These are phyloP conservation scores for Rhizopogon vinicolor DNA, from an alignment of 768 basidiomycete genomes.

Conservation along the genomic window DNA sequence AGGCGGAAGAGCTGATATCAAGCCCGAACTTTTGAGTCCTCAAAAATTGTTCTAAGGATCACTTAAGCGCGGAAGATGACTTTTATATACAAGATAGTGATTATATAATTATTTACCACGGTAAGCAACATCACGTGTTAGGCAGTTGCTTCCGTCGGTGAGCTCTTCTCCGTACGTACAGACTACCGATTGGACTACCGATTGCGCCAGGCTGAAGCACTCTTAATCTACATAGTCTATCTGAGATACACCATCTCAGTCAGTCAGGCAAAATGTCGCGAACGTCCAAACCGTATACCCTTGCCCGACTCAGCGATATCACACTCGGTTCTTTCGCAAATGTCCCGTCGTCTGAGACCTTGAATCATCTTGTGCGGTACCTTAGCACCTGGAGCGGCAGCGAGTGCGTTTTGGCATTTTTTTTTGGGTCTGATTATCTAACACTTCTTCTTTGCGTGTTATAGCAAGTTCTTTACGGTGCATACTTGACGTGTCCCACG, in stretches of 20 bases:
- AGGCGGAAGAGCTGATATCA: conserved; percentile 74
- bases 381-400: conserved; percentile 82
- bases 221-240: no score
- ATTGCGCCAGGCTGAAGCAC: no score
- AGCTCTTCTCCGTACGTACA: no score
- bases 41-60: conserved; percentile 58
- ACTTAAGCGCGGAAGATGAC: not conserved
- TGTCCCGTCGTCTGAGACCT: conserved; percentile 54
- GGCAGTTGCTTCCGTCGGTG: no score
- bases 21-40: conserved; percentile 94
- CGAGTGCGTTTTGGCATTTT: conserved; percentile 54
- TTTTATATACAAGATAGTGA: not conserved
- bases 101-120: not conserved
- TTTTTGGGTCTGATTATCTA: conserved; percentile 6
- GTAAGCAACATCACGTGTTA: not conserved
- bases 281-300: conserved; percentile 36
- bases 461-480: conserved; percentile 76
- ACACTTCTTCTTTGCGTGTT: conserved; percentile 5
- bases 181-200: no score
- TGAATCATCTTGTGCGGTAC: conserved; percentile 73
- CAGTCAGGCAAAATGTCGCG: conserved; percentile 40
- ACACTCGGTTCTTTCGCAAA: conserved; percentile 60
- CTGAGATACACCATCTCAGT: not conserved
- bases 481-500: not conserved
- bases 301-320: conserved; percentile 54